These are phyloP conservation scores for Cokeromyces recurvatus DNA, from an alignment of 371 early-diverging fungal species.

Conservation along the genomic window DNA sequence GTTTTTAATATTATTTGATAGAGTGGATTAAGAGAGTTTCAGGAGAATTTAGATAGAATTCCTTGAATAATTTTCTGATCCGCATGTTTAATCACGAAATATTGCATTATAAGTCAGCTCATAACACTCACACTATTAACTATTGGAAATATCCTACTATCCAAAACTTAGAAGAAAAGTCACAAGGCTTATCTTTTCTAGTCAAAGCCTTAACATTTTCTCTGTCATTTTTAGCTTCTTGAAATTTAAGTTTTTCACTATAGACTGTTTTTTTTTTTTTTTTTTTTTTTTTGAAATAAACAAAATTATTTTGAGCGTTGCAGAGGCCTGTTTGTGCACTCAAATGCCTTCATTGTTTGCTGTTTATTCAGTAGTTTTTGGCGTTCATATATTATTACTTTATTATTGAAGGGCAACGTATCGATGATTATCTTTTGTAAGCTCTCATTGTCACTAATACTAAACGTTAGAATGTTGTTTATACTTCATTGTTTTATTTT, in stretches of 20 bases:
- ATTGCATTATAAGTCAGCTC: too few relatives aligned
- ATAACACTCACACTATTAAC: slow-evolving; percentile 15
- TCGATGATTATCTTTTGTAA: slow-evolving; percentile 12
- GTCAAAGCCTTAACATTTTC: slow-evolving; percentile 9
- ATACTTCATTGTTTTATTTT: slow-evolving; percentile 12
- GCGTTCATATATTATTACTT: slow-evolving; percentile 11
- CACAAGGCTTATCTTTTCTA: slow-evolving; percentile 17
- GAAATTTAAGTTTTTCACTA: too few relatives aligned
- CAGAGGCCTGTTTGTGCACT: slow-evolving; percentile 8
- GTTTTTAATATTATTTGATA: too few relatives aligned
- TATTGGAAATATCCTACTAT: slow-evolving; percentile 14
- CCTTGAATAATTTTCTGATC: too few relatives aligned
- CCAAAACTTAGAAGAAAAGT: slow-evolving; percentile 17
- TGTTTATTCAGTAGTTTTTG: slow-evolving; percentile 11
- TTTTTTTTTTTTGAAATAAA: too few relatives aligned
- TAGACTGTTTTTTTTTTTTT: too few relatives aligned
- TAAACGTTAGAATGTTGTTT: slow-evolving; percentile 15
- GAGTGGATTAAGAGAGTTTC: too few relatives aligned
- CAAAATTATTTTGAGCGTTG: slow-evolving; percentile 9
- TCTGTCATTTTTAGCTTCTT: too few relatives aligned
- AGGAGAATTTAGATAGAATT: too few relatives aligned
- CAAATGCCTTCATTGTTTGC: slow-evolving; percentile 12
- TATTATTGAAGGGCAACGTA: slow-evolving; percentile 13
- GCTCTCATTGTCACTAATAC: slow-evolving; percentile 10
- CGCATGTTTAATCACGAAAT: too few relatives aligned